phyloP scores from a whole-genome alignment of 352 stramenopile genomes.

The Phytopythium aichiense region DNA sequence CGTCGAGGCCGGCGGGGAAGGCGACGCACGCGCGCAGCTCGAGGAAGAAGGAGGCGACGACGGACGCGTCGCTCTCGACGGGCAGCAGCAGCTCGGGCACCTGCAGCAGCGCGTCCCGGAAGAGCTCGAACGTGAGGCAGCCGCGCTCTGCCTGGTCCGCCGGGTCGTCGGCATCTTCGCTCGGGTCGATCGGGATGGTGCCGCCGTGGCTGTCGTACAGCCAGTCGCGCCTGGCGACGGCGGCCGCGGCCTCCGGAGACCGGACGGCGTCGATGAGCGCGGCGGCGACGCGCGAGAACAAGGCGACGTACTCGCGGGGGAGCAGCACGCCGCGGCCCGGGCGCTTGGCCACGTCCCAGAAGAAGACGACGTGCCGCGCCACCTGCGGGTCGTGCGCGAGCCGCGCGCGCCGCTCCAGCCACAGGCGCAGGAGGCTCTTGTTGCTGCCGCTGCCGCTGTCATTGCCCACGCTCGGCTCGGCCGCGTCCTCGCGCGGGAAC shows the following conservation, averaged over 20 bases:
- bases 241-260: slow-evolving; percentile 21
- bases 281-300: slow-evolving; percentile 60
- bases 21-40: slow-evolving; percentile 55
- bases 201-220: slow-evolving; percentile 53
- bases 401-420: slow-evolving; percentile 38
- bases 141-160: slow-evolving; percentile 5
- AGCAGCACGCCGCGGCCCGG: slow-evolving; percentile 19
- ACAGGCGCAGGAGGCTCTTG: slow-evolving; percentile 45
- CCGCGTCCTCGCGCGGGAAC: slow-evolving; percentile 43
- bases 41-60: slow-evolving; percentile 46
- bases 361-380: slow-evolving; percentile 29
- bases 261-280: slow-evolving; percentile 50
- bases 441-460: slow-evolving; percentile 17
- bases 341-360: slow-evolving; percentile 62
- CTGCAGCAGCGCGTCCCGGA: slow-evolving; percentile 58
- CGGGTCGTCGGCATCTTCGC: not conserved
- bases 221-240: slow-evolving; percentile 54
- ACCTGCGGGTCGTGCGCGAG: slow-evolving; percentile 26
- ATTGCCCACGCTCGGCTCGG: slow-evolving; percentile 60
- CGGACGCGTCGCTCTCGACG: slow-evolving; percentile 40
- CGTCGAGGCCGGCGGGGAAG: not conserved
- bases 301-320: slow-evolving; percentile 35
- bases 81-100: slow-evolving; percentile 58
- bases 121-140: slow-evolving; percentile 36
- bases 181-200: not conserved